Evolutionary conservation across 129 eudicot genomes (phyloP).

Genomic region (Logfia minima): DNA sequence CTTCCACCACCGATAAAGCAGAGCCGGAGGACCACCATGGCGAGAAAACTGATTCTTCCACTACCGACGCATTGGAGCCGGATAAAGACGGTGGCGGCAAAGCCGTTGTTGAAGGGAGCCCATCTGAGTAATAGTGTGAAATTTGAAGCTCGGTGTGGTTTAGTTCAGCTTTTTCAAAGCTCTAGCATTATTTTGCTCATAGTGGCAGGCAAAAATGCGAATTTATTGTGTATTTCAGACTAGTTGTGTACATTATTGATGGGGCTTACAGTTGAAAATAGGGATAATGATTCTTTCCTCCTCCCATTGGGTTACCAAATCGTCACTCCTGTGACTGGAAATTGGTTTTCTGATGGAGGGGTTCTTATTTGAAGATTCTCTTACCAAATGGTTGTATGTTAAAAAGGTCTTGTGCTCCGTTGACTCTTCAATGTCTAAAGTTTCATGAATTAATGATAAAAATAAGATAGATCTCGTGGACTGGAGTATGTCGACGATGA

Average conservation of each 20-base stretch:
- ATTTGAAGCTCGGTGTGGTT: slow-evolving; percentile 5
- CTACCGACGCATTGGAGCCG: slow-evolving; percentile 18
- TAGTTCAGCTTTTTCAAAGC: slow-evolving; percentile 16
- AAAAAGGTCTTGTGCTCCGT: slow-evolving; percentile 19
- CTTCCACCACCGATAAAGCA: slow-evolving; percentile 27
- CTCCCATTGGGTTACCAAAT: slow-evolving; percentile 20
- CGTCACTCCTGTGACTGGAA: slow-evolving; percentile 21
- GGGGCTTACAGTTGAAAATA: slow-evolving; percentile 37
- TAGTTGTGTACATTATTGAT: slow-evolving; percentile 42
- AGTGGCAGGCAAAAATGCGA: slow-evolving; percentile 24
- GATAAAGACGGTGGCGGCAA: slow-evolving; percentile 21
- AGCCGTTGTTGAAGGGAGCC: slow-evolving; percentile 24
- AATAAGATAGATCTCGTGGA: slow-evolving; percentile 25
- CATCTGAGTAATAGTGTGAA: slow-evolving; percentile 23
- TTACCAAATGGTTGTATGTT: slow-evolving; percentile 34
- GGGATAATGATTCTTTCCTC: slow-evolving; percentile 42
- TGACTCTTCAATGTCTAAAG: slow-evolving; percentile 24
- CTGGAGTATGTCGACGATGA: background rate
- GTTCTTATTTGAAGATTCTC: slow-evolving; percentile 19
- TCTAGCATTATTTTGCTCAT: slow-evolving; percentile 26
- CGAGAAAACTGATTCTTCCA: slow-evolving; percentile 15
- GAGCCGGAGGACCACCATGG: slow-evolving; percentile 23
- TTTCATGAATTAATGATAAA: slow-evolving; percentile 18
- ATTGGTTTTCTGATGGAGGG: slow-evolving; percentile 19
- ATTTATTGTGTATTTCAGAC: slow-evolving; percentile 25